A percentile compares a stretch with the other conserved stretches of the same genome.
These are phyloP conservation scores for Phalaenopsis aphrodite DNA, from an alignment of 106 monocot genomes.

Conservation along the genomic window DNA sequence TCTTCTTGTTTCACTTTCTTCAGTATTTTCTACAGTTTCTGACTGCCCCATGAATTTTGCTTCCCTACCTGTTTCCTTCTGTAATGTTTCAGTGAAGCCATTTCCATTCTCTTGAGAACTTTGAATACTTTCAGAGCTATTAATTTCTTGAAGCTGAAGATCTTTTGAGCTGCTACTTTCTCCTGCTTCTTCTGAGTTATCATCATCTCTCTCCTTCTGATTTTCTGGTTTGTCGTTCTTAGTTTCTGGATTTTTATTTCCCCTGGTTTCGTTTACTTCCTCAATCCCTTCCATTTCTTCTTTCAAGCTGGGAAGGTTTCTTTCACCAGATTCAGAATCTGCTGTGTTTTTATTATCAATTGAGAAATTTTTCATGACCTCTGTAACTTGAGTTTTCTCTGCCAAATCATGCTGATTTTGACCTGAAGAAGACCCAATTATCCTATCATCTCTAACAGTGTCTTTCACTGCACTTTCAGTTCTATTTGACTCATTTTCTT, in stretches of 20 bases:
- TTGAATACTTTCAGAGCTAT: constrained; percentile 1
- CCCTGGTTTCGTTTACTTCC: background rate
- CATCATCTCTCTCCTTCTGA: background rate
- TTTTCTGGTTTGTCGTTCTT: background rate
- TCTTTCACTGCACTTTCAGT: background rate
- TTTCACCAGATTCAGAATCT: background rate
- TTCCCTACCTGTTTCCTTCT: constrained; percentile 2
- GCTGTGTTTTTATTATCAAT: background rate
- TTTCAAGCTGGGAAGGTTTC: background rate
- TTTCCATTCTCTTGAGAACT: background rate
- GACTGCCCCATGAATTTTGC: background rate
- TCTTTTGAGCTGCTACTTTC: background rate
- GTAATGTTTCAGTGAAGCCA: background rate
- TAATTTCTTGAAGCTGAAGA: background rate
- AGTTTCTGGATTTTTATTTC: background rate
- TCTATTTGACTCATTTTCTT: too few species aligned
- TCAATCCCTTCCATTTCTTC: background rate
- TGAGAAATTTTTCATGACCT: background rate
- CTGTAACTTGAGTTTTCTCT: background rate
- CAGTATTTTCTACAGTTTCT: background rate
- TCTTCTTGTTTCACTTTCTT: background rate
- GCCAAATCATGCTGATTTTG: background rate
- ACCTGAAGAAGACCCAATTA: background rate
- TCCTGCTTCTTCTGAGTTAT: background rate
- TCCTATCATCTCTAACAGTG: background rate